Evolutionary conservation across 306 rosid genomes (phyloP).

Genomic region (Sesbania bispinosa): DNA sequence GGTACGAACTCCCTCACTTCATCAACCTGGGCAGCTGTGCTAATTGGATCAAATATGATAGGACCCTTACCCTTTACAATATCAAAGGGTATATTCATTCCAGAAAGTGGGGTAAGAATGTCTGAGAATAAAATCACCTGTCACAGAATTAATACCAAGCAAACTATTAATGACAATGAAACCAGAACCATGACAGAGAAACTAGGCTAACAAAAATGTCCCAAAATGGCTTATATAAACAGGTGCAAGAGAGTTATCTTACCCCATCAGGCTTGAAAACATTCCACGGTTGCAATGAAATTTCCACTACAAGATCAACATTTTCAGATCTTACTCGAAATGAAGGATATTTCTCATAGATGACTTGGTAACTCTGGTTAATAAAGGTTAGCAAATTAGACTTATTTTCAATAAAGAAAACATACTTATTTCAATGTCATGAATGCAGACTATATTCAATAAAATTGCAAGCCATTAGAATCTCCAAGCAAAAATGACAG

Average conservation of each 20-base stretch:
- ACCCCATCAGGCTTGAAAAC: constrained; percentile 98
- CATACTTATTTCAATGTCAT: background rate
- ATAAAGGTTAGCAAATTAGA: constrained; percentile 27
- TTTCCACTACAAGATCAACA: constrained; percentile 89
- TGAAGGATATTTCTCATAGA: constrained; percentile 92
- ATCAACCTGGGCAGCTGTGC: constrained; percentile 59
- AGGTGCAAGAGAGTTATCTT: constrained; percentile 34
- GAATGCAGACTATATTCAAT: background rate
- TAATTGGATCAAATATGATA: constrained; percentile 68
- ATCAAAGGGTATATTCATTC: constrained; percentile 98
- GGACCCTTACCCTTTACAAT: constrained; percentile 99
- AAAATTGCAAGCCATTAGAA: background rate
- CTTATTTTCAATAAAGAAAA: background rate
- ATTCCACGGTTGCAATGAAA: constrained; percentile 92
- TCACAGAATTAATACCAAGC: constrained; percentile 11
- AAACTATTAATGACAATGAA: constrained; percentile 25
- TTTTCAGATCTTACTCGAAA: constrained; percentile 94
- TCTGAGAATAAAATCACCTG: constrained; percentile 97
- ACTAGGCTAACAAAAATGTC: background rate
- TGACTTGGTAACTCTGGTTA: constrained; percentile 73
- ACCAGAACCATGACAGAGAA: background rate
- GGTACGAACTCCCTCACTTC: constrained; percentile 86
- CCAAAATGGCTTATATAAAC: background rate
- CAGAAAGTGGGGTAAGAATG: constrained; percentile 95
- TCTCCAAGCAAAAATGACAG: background rate